Base-by-base conservation (phyloP, 179 eudicot genomes). In the Beta corolliflora region DNA sequence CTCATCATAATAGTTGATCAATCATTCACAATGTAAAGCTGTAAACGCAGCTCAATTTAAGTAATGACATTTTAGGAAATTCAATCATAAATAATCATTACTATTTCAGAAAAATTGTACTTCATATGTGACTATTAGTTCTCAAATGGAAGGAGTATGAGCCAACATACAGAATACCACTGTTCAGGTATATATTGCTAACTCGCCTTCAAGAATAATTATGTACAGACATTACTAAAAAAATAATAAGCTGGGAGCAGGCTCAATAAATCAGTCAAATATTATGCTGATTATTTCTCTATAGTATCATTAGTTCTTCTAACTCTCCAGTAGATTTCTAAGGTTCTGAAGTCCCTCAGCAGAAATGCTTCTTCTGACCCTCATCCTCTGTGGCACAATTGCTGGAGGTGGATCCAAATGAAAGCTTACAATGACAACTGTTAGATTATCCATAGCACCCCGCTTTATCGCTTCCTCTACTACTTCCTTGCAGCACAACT, bases 401-500 rank as follows among this genome's bases (percentile, higher is more conserved):
- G 84, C 82, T 14, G 91, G 91, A 23, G 98, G 99, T 19, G 97
- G 90, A 63, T 91, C 97, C 48, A 85, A 71, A 79, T 94, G 95
- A 84, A 97, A 97, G 83, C 99, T 89, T 29, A 97, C 92, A 86
- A 97, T 88, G 69, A 97, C 97, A 5, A 89, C 98, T 0, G 99
- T 97, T 86, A 94, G 23, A 75, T 94, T 97, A 73, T 97, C 99
- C 1, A 52, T 64, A 0, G 98, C 95, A 25, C 86, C 94, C 25
- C 97, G 80, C 81, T 88, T 93, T 7, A 88, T 84, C 12, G 98
- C 98, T 82, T 97, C 98, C 67, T 93, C 97, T 4, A 93, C 93
- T 1, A 97, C 80, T 79, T 97, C 94, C 86, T 61, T 88, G 86
- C 98, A 94, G 80, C 99, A 94, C 66, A 83, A 36, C 81, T 89